Conservation (phyloP, 2,329 filamentous ascomycete species). For the Calonectria hongkongensis region DNA sequence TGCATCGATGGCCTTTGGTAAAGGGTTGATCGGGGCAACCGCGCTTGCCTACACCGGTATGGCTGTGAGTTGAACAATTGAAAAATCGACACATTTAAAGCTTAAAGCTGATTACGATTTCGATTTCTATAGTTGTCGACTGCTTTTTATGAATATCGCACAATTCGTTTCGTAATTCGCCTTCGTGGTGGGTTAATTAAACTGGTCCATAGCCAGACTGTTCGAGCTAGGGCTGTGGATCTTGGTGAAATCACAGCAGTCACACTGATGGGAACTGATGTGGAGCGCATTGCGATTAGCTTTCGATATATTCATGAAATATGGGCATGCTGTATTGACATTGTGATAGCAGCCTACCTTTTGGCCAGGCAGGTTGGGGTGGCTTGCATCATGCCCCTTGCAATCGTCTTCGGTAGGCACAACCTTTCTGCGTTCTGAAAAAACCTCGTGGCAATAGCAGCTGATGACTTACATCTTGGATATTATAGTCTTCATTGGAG, state of each 20-base stretch:
- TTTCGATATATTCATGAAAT: slow-evolving; percentile 10
- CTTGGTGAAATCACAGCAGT: slow-evolving; percentile 2
- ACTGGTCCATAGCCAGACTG: neutral
- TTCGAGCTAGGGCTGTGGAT: slow-evolving; percentile 5
- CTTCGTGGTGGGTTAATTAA: slow-evolving; percentile 7
- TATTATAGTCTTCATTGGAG: neutral
- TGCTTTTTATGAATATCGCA: slow-evolving; percentile 2
- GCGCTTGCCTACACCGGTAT: slow-evolving; percentile 13
- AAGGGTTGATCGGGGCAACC: slow-evolving; percentile 13
- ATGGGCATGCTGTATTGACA: slow-evolving; percentile 2
- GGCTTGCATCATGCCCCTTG: slow-evolving; percentile 9
- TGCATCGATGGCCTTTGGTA: slow-evolving; percentile 2
- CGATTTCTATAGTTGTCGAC: neutral
- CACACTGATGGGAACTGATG: slow-evolving; percentile 9
- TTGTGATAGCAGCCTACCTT: neutral
- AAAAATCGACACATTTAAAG: neutral
- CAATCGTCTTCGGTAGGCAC: neutral
- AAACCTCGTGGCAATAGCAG: neutral
- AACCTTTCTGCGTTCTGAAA: neutral
- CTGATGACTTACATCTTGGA: neutral
- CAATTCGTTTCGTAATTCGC: neutral
- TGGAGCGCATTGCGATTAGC: slow-evolving; percentile 10
- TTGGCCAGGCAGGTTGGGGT: slow-evolving; percentile 10
- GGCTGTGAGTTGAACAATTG: neutral
- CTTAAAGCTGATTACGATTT: neutral